Evolutionary conservation across 495 filamentous ascomycete genomes (phyloP).

Genomic region (Hypoxylon fragiforme): DNA sequence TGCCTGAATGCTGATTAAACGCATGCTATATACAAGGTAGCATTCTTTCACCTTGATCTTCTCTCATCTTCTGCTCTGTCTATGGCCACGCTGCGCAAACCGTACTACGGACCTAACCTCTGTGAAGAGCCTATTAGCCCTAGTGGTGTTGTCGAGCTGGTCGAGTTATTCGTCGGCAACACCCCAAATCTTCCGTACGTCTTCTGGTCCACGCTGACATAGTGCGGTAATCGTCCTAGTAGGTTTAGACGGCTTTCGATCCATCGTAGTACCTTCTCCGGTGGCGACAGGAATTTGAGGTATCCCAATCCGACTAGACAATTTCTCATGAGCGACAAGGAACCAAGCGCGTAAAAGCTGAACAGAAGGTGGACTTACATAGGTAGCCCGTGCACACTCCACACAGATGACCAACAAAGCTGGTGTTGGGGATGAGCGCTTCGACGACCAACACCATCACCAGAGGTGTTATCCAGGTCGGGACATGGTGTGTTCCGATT

Average conservation of each 20-base stretch:
- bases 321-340: conserved; percentile 2
- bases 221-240: conserved; percentile 78
- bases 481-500: conserved; percentile 74
- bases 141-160: conserved; percentile 55
- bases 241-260: conserved; percentile 85
- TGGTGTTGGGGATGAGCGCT: conserved; percentile 76
- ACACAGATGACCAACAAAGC: conserved; percentile 83
- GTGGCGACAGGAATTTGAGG: conserved; percentile 80
- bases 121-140: conserved; percentile 64
- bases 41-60: conserved; percentile 1
- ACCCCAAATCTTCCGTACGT: conserved; percentile 95
- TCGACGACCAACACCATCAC: conserved; percentile 68
- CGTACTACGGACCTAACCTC: conserved; percentile 61
- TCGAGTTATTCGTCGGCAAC: conserved; percentile 61
- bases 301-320: conserved; percentile 75
- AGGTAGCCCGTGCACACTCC: conserved; percentile 81
- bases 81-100: neutral
- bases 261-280: conserved; percentile 77
- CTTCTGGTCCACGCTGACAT: conserved; percentile 91
- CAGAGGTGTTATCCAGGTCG: conserved; percentile 90
- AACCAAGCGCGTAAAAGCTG: neutral
- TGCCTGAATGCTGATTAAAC: conserved; percentile 5
- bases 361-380: conserved; percentile 58
- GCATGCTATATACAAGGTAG: conserved; percentile 25
- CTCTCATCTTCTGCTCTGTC: neutral